Percentiles rank a stretch among this genome's conserved stretches.
These are phyloP conservation scores for Phialophora chinensis DNA, from an alignment of 2,329 filamentous ascomycete genomes.

Conservation along the genomic window DNA sequence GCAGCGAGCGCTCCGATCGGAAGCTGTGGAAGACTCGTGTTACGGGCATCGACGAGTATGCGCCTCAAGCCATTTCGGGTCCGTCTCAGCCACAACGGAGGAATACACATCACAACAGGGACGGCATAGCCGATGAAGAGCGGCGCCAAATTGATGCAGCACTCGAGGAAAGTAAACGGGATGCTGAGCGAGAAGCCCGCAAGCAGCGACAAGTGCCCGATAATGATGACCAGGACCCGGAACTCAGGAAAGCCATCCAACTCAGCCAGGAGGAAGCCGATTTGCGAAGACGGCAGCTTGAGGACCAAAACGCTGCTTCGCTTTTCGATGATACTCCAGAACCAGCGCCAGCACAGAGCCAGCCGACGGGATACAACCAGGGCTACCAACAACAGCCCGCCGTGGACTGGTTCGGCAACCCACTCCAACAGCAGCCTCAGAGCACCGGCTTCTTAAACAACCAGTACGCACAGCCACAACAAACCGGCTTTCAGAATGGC, in stretches of 20 bases:
- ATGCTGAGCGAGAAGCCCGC: too few species aligned
- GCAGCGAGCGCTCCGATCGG: slow-evolving; percentile 86
- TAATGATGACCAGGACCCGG: slow-evolving; percentile 78
- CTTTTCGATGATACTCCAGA: slow-evolving; percentile 83
- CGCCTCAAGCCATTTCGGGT: slow-evolving; percentile 53
- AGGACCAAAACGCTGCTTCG: slow-evolving; percentile 80
- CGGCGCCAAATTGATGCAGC: too few species aligned
- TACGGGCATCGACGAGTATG: slow-evolving; percentile 85
- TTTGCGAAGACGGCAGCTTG: slow-evolving; percentile 80
- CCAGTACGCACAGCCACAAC: slow-evolving; percentile 70
- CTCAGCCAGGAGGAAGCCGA: slow-evolving; percentile 92
- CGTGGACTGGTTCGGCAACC: slow-evolving; percentile 97
- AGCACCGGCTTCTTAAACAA: slow-evolving; percentile 71
- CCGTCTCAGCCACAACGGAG: slow-evolving; percentile 44
- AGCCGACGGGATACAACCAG: slow-evolving; percentile 90
- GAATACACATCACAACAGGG: too few species aligned
- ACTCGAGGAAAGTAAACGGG: too few species aligned
- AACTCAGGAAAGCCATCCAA: slow-evolving; percentile 92
- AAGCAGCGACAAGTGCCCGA: too few species aligned
- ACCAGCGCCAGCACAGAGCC: slow-evolving; percentile 70
- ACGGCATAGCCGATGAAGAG: too few species aligned
- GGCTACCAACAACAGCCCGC: slow-evolving; percentile 96
- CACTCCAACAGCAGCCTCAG: slow-evolving; percentile 78
- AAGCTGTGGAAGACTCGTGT: slow-evolving; percentile 98
- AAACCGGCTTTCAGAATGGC: slow-evolving; percentile 71